phyloP scores from a whole-genome alignment of 73 alveolate genomes.

The Blepharisma japonicum region DNA sequence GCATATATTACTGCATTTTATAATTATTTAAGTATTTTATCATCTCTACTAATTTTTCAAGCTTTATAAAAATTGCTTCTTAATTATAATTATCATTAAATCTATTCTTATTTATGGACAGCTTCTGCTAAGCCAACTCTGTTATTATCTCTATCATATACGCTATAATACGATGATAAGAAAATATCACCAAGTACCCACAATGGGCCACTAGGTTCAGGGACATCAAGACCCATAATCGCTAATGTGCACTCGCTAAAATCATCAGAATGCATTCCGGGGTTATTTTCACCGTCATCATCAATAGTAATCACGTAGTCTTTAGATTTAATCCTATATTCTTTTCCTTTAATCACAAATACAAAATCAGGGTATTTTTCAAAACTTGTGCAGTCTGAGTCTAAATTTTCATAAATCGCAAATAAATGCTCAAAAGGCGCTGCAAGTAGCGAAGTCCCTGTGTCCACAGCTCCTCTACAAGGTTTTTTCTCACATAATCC shows the following conservation, averaged over 20 bases:
- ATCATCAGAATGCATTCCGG: conserved; percentile 17
- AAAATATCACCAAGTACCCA: conserved; percentile 65
- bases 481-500: conserved; percentile 56
- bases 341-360: conserved; percentile 70
- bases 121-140: conserved; percentile 72
- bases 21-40: no score
- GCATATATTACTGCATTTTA: no score
- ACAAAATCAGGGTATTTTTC: conserved; percentile 59
- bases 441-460: conserved; percentile 80
- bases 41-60: no score
- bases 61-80: no score
- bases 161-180: conserved; percentile 54
- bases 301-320: conserved; percentile 29
- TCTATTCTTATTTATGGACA: neutral
- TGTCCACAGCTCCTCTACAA: conserved; percentile 70
- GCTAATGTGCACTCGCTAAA: conserved; percentile 18
- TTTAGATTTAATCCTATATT: conserved; percentile 23
- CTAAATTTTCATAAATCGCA: conserved; percentile 29
- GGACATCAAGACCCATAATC: conserved; percentile 38
- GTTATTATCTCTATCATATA: conserved; percentile 68
- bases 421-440: conserved; percentile 58
- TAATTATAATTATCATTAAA: conserved; percentile 5
- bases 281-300: conserved; percentile 19
- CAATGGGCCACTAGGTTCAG: conserved; percentile 37
- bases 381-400: conserved; percentile 43